phyloP scores from a whole-genome alignment of 2,329 filamentous ascomycete genomes.

The Colletotrichum coccodes region DNA sequence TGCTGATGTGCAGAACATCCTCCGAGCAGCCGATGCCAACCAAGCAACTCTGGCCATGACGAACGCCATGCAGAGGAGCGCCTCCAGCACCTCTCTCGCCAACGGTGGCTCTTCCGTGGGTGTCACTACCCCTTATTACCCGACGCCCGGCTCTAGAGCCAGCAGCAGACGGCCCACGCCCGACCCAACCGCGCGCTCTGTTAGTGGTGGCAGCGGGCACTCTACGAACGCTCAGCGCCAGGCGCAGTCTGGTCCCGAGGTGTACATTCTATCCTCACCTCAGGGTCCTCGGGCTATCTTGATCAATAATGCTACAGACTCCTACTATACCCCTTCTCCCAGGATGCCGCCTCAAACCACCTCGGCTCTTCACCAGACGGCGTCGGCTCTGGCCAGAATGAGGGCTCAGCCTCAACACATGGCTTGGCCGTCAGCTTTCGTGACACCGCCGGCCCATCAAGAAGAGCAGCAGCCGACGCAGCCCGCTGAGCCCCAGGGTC shows the following conservation, averaged over 20 bases:
- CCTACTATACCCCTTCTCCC: conserved; percentile 58
- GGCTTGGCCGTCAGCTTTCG: conserved; percentile 21
- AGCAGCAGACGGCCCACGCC: conserved; percentile 60
- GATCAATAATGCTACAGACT: conserved; percentile 61
- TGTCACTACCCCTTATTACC: conserved; percentile 53
- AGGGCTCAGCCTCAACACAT: conserved; percentile 24
- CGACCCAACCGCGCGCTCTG: conserved; percentile 48
- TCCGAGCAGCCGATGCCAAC: conserved; percentile 56
- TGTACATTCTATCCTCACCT: conserved; percentile 71
- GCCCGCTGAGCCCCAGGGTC: conserved; percentile 22
- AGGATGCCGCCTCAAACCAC: conserved; percentile 7
- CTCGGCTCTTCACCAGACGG: conserved; percentile 13
- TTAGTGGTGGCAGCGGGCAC: conserved; percentile 41
- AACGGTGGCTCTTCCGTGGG: conserved; percentile 51
- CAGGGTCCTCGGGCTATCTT: conserved; percentile 68
- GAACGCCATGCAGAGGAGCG: conserved; percentile 61
- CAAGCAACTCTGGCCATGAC: conserved; percentile 55
- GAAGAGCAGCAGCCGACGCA: conserved; percentile 22
- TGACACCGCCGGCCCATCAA: conserved; percentile 34
- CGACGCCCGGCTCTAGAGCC: conserved; percentile 47
- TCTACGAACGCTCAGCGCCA: conserved; percentile 34
- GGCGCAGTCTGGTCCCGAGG: conserved; percentile 52
- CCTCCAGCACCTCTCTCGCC: conserved; percentile 56
- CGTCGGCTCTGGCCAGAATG: conserved; percentile 22
- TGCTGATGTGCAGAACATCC: conserved; percentile 56